These are phyloP conservation scores for Hortiboletus rubellus DNA, from an alignment of 1,284 basidiomycete genomes.

Conservation along the genomic window DNA sequence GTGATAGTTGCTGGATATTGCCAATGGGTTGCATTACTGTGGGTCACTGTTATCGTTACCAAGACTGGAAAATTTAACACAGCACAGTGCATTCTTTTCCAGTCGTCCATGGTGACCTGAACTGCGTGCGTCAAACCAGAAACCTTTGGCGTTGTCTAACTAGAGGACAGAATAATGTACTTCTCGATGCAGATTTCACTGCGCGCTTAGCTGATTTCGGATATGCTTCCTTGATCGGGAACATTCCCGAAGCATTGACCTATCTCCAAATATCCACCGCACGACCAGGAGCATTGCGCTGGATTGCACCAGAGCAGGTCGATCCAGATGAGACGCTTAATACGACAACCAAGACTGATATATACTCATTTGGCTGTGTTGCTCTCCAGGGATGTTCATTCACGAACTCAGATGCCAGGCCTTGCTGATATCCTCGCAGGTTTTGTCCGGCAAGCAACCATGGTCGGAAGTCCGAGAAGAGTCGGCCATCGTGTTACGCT, in stretches of 20 bases:
- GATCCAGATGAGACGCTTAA: neutral
- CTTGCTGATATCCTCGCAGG: neutral
- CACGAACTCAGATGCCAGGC: accelerated
- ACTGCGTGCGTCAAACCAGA: conserved; percentile 5
- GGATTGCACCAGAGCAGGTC: conserved; percentile 15
- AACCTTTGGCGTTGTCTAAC: neutral
- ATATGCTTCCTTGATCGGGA: conserved; percentile 5
- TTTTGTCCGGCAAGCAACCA: conserved; percentile 9
- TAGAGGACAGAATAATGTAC: conserved; percentile 16
- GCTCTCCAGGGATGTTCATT: conserved; percentile 1
- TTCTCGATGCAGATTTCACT: conserved; percentile 14
- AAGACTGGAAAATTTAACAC: neutral
- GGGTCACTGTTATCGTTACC: neutral
- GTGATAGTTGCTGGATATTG: conserved; percentile 8
- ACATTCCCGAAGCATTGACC: conserved; percentile 6
- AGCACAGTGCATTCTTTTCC: conserved; percentile 16
- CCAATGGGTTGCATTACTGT: conserved; percentile 18
- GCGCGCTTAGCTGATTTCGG: conserved; percentile 18
- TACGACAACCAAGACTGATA: conserved; percentile 2
- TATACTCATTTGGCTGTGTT: conserved; percentile 18
- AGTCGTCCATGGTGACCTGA: conserved; percentile 21
- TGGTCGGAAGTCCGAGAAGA: conserved; percentile 7
- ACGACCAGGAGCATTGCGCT: conserved; percentile 17
- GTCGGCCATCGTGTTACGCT: neutral
- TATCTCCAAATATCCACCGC: conserved; percentile 18